Percentiles rank a stretch among this genome's conserved stretches.
phyloP scores from a whole-genome alignment of 257 asterid genomes.

The Solanum chiquidenum region DNA sequence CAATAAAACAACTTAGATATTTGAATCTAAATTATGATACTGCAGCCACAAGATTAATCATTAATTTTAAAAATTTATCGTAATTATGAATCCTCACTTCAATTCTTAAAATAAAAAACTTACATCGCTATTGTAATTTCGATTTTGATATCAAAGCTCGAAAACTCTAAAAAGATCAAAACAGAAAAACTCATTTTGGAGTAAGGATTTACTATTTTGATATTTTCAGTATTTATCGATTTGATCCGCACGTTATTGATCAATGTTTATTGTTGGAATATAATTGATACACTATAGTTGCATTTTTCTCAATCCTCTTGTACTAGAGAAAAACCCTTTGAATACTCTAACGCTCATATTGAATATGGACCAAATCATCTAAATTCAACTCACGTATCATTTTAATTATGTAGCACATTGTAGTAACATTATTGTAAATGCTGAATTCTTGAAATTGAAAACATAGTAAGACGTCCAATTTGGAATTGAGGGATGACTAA shows the following conservation, averaged over 20 bases:
- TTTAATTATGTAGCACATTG: background rate
- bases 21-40: background rate
- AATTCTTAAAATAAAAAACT: no score
- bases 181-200: background rate
- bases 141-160: no score
- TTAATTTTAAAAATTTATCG: background rate
- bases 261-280: background rate
- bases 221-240: background rate
- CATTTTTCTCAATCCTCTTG: no score
- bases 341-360: background rate
- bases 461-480: background rate
- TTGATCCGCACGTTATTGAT: fast-evolving
- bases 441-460: background rate
- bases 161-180: no score
- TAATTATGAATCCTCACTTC: background rate
- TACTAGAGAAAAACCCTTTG: background rate
- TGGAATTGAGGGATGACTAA: background rate
- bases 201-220: no score
- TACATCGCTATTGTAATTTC: no score
- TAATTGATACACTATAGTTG: background rate
- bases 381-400: background rate
- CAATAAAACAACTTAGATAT: background rate
- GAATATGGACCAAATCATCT: background rate
- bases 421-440: background rate
- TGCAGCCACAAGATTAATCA: background rate